Conservation (phyloP, 2,329 filamentous ascomycete genomes). For the Nemania sp. region DNA sequence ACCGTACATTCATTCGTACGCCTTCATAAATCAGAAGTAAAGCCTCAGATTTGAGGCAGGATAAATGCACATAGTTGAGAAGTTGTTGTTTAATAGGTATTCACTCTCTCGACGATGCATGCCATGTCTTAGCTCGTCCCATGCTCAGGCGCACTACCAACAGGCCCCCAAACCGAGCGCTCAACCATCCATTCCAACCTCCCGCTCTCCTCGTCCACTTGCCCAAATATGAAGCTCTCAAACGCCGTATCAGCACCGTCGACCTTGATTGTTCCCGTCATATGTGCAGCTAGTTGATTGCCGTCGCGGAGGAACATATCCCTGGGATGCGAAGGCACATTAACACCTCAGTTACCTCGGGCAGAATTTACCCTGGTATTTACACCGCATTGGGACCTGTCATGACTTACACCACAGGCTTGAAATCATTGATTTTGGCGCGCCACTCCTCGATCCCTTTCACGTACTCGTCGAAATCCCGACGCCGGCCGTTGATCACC, state of each 20-base stretch:
- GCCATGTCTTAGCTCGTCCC: too few species aligned
- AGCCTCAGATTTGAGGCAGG: too few species aligned
- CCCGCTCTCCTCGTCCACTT: conserved; percentile 34
- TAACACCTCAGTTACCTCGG: not conserved
- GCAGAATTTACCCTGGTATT: not conserved
- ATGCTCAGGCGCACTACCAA: conserved; percentile 20
- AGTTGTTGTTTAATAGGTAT: too few species aligned
- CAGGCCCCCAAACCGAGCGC: conserved; percentile 34
- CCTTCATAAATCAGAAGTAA: too few species aligned
- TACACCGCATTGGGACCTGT: not conserved
- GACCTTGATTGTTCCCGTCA: conserved; percentile 38
- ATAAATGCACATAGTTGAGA: too few species aligned
- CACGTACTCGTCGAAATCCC: conserved; percentile 29
- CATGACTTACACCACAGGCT: conserved; percentile 35
- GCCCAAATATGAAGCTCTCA: conserved; percentile 40
- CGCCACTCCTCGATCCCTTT: conserved; percentile 36
- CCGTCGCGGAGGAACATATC: conserved; percentile 39
- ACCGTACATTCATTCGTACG: too few species aligned
- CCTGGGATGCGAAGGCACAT: conserved; percentile 17
- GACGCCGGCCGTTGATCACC: conserved; percentile 31
- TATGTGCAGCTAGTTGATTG: conserved; percentile 37
- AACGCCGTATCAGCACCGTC: conserved; percentile 31
- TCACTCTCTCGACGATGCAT: too few species aligned
- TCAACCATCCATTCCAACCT: conserved; percentile 38
- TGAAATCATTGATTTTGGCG: conserved; percentile 34